Base-by-base conservation (phyloP, 2,329 filamentous ascomycete species). In the Verticillium isaacii region DNA sequence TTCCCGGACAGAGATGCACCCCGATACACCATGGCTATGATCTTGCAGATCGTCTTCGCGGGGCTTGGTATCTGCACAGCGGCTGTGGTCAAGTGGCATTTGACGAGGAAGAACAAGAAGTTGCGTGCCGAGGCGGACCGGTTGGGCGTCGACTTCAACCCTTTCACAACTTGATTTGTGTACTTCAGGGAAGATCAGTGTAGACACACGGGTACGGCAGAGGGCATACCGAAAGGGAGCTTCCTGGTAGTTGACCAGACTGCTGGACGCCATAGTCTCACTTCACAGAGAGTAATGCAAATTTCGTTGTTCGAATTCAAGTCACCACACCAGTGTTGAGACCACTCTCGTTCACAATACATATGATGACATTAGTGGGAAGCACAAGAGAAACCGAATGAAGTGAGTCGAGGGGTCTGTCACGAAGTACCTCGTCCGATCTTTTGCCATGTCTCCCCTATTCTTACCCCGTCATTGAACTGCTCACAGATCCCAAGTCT, bases 51-150 rank as follows among this genome's bases (percentile, higher is more conserved):
- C 14, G 60, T 66, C 2, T 72, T 72, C 41, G 72, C 68, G 34
- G 71, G 70, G 1, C 68, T 74, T 4, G 75, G 75, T 1, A 71
- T 73, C 36, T 66, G 72, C 5, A 66, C 68, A 39, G 76, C 75
- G 5, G 78, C 75, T 76, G 39, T 71, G 5, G 67, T 77, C 64
- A 70, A 67, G 61, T 54, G 71, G 19, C 67, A 70, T 60, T 66
- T 79, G 63, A 71, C 70, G 61, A 68, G 71, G 29, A 65, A 70
- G 54, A 79, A 80, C 62, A 70, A 67, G 62, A 74, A 73, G 68
- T 66, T 68, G 7, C 59, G 66, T 17, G 63, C 58, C 23, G 55
- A 58, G 4, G 66, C 72, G 19, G 63, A 65, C 1, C 60, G 67
- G 8, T 66, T 64, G 15, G 66, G 63, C 17, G 68, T 70, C 36